A percentile compares a stretch with the other conserved stretches of the same genome.
Conservation (phyloP, 1,284 basidiomycete species). For the Meira miltonrushii region DNA sequence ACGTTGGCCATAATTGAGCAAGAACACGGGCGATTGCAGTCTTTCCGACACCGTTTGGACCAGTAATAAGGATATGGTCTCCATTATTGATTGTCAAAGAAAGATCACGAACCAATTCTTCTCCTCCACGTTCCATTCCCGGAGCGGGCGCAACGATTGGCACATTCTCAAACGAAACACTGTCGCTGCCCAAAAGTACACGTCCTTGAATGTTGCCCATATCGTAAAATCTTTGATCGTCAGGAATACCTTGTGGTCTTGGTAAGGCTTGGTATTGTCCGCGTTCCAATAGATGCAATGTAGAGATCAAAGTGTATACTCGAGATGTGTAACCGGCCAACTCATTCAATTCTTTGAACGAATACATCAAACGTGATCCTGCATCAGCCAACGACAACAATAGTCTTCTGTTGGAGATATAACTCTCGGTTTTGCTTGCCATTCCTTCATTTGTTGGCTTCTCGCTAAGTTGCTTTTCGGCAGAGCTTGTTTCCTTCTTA, state of each 20-base stretch:
- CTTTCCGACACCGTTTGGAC: constrained; percentile 77
- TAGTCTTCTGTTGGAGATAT: constrained; percentile 81
- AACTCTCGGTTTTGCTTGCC: constrained; percentile 65
- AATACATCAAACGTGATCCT: constrained; percentile 84
- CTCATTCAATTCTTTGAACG: constrained; percentile 77
- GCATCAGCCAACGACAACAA: constrained; percentile 90
- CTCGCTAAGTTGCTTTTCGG: not conserved
- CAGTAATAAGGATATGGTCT: constrained; percentile 89
- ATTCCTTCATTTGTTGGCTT: constrained; percentile 54
- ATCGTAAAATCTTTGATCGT: constrained; percentile 44
- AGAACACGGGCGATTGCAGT: constrained; percentile 84
- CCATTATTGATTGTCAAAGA: constrained; percentile 68
- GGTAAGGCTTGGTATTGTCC: constrained; percentile 46
- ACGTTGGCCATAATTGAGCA: constrained; percentile 75
- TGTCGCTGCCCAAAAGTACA: constrained; percentile 19
- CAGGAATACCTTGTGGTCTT: constrained; percentile 33
- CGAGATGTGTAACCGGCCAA: constrained; percentile 86
- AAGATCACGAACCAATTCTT: constrained; percentile 69
- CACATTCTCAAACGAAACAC: constrained; percentile 55
- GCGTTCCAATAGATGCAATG: constrained; percentile 62
- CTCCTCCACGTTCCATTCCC: constrained; percentile 58
- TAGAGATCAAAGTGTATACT: constrained; percentile 79
- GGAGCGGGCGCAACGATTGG: constrained; percentile 69
- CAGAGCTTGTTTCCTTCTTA: constrained; percentile 12
- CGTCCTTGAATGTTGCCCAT: constrained; percentile 54